Evolutionary conservation across 305 asterid species (phyloP).

Genomic region (Solanum hybrid): DNA sequence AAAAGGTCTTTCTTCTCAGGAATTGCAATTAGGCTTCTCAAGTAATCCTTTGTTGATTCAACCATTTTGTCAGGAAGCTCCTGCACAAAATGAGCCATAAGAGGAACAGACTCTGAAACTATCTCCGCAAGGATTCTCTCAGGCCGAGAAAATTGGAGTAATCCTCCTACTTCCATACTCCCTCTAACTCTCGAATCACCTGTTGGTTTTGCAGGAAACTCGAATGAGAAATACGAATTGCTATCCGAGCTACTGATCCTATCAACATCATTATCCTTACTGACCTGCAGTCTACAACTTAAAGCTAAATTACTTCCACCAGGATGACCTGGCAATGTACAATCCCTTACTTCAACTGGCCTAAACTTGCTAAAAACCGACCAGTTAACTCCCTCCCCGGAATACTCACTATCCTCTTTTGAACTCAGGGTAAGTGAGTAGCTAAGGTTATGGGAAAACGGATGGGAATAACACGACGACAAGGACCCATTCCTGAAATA

Average conservation of each 20-base stretch:
- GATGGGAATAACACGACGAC: constrained; percentile 66
- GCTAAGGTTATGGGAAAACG: constrained; percentile 73
- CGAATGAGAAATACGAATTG: constrained; percentile 59
- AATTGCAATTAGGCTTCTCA: constrained; percentile 38
- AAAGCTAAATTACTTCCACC: constrained; percentile 37
- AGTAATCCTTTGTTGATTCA: constrained; percentile 53
- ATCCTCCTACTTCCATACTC: constrained; percentile 33
- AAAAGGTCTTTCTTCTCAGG: constrained; percentile 56
- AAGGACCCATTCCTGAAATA: constrained; percentile 74
- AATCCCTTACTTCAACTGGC: constrained; percentile 70
- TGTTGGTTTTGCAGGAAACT: constrained; percentile 63
- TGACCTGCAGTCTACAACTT: constrained; percentile 25
- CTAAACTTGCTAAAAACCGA: constrained; percentile 76
- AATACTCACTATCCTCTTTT: constrained; percentile 52
- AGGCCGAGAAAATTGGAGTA: constrained; percentile 33
- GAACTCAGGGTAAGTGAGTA: constrained; percentile 71
- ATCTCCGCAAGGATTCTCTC: constrained; percentile 64
- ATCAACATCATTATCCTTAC: constrained; percentile 52
- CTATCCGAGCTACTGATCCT: constrained; percentile 55
- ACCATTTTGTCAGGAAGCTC: constrained; percentile 59
- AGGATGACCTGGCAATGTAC: constrained; percentile 41
- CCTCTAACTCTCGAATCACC: constrained; percentile 44
- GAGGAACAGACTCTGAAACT: constrained; percentile 53
- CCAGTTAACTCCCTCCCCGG: constrained; percentile 69
- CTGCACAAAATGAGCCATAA: constrained; percentile 57